Evolutionary conservation across 148 eudicot genomes (phyloP).

Genomic region (Chenopodium album): DNA sequence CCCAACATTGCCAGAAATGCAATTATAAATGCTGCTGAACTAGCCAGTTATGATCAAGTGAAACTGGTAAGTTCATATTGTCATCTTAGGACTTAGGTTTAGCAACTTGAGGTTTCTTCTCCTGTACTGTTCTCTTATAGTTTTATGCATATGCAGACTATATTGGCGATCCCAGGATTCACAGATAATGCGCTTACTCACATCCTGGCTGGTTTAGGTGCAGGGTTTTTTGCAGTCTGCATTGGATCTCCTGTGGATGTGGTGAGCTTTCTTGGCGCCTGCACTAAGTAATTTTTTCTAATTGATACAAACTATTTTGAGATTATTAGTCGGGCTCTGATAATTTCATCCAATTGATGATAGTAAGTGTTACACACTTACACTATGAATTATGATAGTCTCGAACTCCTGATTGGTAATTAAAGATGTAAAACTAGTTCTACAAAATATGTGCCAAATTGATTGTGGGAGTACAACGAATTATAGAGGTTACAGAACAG

Average conservation of each 20-base stretch:
- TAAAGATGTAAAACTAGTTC: not conserved
- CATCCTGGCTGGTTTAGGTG: conserved; percentile 69
- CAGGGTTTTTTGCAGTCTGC: conserved; percentile 76
- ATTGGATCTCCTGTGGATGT: conserved; percentile 76
- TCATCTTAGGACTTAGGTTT: not conserved
- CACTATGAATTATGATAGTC: not conserved
- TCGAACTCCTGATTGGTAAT: not conserved
- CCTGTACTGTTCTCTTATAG: conserved; percentile 11
- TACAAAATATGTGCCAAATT: not conserved
- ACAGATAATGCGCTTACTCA: conserved; percentile 63
- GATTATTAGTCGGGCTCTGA: not conserved
- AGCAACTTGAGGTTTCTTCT: not conserved
- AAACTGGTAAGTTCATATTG: conserved; percentile 48
- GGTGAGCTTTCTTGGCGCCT: conserved; percentile 39
- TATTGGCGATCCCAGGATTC: conserved; percentile 62
- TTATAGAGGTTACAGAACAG: not conserved
- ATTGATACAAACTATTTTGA: not conserved
- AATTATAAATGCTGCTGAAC: conserved; percentile 64
- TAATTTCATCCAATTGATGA: not conserved
- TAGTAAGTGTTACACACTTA: not conserved
- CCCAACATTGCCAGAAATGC: conserved; percentile 76
- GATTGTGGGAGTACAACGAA: not conserved
- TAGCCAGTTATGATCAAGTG: conserved; percentile 71
- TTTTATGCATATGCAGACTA: conserved; percentile 43
- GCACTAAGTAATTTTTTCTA: not conserved